Base-by-base conservation (phyloP, 306 rosid genomes). In the Rosa lucieae region DNA sequence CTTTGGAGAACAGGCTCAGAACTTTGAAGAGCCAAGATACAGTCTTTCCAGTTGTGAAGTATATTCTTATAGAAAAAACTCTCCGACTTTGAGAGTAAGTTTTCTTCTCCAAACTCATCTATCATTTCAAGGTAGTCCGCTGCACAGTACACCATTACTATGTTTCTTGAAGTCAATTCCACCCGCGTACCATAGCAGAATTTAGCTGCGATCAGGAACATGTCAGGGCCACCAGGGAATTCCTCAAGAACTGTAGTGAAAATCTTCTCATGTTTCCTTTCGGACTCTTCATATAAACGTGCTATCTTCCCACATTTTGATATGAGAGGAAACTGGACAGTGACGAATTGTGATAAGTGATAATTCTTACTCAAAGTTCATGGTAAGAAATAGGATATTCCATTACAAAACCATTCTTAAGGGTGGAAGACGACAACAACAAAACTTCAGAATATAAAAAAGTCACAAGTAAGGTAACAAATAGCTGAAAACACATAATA, bases 71-170 rank as follows among this genome's bases (percentile, higher is more conserved):
- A 91, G 80, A 95, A 90, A 84, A 86, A 92, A 67, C 74, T 79
- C 83, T 95, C 97, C 1, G 94, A 86, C 82, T 83, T 92, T 9
- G 89, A 78, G 71, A 95, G 79, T 84, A 95, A 83, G 90, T 95
- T 95, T 11, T 78, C 90, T 74, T 95, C 99, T 47, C 93, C 99
- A 46, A 72, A 89, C 84, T 87, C 98, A 74, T 92, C 94, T 49
- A 93, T 91, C 99, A 95, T 95, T 85, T 92, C 89, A 78, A 95
- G 99, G 78, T 87, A 92, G 70, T 89, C 94, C 56, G 97, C 95
- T 14, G 92, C 94, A 74, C 96, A 92, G 76, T 91, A 91, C 65
- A 95, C 79, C 75, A 65, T 35, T 43, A 89, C 85, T 49, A 86
- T 84, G 84, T 92, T 95, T 88, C 89, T 92, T 46, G 99, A 86